Base-by-base conservation (phyloP, 352 stramenopile species). In the Globisporangium camurandrum region DNA sequence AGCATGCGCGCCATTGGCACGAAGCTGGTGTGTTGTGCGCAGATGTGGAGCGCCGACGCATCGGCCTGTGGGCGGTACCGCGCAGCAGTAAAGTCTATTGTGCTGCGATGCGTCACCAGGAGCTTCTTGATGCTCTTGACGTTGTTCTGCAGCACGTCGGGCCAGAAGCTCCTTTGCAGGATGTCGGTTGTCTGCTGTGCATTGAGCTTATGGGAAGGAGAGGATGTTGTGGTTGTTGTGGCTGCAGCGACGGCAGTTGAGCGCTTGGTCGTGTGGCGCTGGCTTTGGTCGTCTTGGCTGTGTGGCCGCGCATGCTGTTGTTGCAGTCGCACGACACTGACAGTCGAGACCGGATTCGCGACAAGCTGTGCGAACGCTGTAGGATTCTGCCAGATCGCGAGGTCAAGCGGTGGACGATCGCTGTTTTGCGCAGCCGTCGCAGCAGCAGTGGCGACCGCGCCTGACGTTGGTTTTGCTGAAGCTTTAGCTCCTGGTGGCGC, bases 111-210 rank as follows among this genome's bases (percentile, higher is more conserved):
- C 27, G 71, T 67, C 2, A 38, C 42, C 12, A 84, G 38, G 10
- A 71, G 56, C 37, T 75, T 77, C 43, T 59, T 68, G 20, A 82
- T 54, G 10, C 43, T 46, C 43, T 79, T 76, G 46, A 71, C 6
- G 30, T 78, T 69, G 43, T 81, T 78, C 28, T 76, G 60, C 3
- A 82, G 50, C 7, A 84, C 14, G 5, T 78, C 67, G 17, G 34
- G 40, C 74, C 74, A 86, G 41, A 86, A 86, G 20, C 43, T 59
- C 54, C n/a, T n/a, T n/a, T 73, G 73, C 31, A 86, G 54, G 30
- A 84, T 47, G 0, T 64, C 61, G 19, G 56, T 54, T 24, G 67
- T 20, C 23, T 86, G 74, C 37, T 71, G 65, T 5, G 48, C 16
- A 10, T 69, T 85, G 40, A 85, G 59, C 23, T 69, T 74, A 20